phyloP scores from a whole-genome alignment of 257 asterid genomes.

The Solanum dulcamara region DNA sequence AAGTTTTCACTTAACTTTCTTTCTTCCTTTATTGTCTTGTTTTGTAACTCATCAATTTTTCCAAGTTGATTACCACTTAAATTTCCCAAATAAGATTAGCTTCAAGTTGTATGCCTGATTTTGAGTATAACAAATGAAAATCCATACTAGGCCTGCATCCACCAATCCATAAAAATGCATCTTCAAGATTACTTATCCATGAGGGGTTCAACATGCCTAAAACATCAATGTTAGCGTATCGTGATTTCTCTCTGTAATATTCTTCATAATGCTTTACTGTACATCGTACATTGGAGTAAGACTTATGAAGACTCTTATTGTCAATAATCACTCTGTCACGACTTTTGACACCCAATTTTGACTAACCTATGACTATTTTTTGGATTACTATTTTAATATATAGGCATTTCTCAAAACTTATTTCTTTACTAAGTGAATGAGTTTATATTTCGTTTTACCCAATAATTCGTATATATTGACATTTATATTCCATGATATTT shows the following conservation, averaged over 20 bases:
- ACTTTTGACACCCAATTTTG: no score
- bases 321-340: no score
- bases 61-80: slow-evolving; percentile 26
- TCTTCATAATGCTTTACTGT: slow-evolving; percentile 50
- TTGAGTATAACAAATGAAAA: slow-evolving; percentile 53
- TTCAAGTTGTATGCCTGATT: slow-evolving; percentile 53
- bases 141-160: slow-evolving; percentile 82
- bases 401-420: no score
- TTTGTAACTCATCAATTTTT: slow-evolving; percentile 31
- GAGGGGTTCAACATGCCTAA: slow-evolving; percentile 40
- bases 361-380: no score
- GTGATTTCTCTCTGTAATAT: slow-evolving; percentile 33
- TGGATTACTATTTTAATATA: no score
- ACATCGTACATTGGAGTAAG: no score
- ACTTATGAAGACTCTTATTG: no score
- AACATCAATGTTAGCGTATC: slow-evolving; percentile 17
- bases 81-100: slow-evolving; percentile 32
- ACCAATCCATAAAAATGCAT: slow-evolving; percentile 62
- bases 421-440: no score
- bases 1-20: slow-evolving; percentile 34
- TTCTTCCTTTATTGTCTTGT: slow-evolving; percentile 28
- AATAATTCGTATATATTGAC: no score
- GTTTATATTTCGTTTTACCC: no score
- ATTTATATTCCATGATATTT: no score
- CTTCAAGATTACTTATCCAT: slow-evolving; percentile 57